Evolutionary conservation across 169 alveolate genomes (phyloP).

Genomic region (Eimeria necatrix): DNA sequence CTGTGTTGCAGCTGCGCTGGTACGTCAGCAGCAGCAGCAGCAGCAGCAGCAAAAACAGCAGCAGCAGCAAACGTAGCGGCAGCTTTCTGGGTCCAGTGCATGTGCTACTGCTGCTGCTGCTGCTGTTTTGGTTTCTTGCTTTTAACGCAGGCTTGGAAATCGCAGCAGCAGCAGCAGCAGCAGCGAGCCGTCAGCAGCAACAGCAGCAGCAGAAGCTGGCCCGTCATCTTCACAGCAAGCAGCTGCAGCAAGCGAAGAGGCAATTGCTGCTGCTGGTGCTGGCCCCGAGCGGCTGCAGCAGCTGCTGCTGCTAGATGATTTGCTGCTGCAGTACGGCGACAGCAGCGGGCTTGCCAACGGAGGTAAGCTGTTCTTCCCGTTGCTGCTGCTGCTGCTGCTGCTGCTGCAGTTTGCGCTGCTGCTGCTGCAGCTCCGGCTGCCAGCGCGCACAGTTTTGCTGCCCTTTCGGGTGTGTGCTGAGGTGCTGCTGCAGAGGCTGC

Average conservation of each 20-base stretch:
- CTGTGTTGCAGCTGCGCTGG: slow-evolving; percentile 67
- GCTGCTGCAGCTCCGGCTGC: neutral
- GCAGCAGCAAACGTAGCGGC: neutral
- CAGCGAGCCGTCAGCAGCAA: neutral
- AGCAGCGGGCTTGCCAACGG: neutral
- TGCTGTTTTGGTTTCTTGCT: too few species aligned
- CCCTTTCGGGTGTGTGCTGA: neutral
- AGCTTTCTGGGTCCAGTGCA: neutral
- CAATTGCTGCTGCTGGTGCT: neutral
- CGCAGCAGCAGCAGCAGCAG: neutral
- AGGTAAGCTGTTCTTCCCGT: neutral
- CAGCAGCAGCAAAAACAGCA: slow-evolving; percentile 87
- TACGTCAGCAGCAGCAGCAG: slow-evolving; percentile 87
- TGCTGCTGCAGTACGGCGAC: neutral
- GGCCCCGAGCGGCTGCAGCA: neutral
- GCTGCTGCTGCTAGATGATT: neutral
- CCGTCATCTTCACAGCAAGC: neutral
- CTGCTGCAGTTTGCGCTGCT: neutral
- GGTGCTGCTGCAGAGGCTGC: neutral
- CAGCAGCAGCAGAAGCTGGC: neutral
- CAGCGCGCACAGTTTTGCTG: neutral
- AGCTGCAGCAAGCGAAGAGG: neutral
- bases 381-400: neutral
- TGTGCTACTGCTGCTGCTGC: neutral
- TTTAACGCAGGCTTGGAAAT: neutral